Conservation (phyloP, 2,329 filamentous ascomycete genomes). For the Fragosphaeria purpurea region DNA sequence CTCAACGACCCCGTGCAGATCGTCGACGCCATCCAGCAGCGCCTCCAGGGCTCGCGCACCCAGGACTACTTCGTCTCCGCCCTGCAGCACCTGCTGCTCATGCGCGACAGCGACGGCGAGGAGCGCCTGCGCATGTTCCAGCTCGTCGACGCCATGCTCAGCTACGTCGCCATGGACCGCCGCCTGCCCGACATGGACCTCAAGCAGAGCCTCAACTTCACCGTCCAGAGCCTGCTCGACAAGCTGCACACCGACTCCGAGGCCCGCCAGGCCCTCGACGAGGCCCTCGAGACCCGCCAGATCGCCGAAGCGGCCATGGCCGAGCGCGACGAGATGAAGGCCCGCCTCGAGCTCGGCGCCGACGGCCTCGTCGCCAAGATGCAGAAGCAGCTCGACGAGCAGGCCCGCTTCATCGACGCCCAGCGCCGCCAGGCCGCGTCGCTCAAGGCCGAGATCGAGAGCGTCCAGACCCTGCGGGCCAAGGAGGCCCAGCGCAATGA, state of each 20-base stretch:
- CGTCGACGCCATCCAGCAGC: slow-evolving; percentile 82
- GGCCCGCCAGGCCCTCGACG: slow-evolving; percentile 82
- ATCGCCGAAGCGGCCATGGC: slow-evolving; percentile 93
- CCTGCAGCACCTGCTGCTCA: slow-evolving; percentile 87
- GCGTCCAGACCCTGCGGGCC: slow-evolving; percentile 72
- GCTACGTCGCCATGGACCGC: slow-evolving; percentile 97
- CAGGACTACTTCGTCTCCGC: slow-evolving; percentile 95
- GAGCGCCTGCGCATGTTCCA: slow-evolving; percentile 94
- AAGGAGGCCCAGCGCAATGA: slow-evolving; percentile 93
- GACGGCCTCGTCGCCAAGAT: slow-evolving; percentile 89
- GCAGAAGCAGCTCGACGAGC: slow-evolving; percentile 89
- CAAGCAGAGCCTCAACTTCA: slow-evolving; percentile 95
- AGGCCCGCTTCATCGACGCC: slow-evolving; percentile 80
- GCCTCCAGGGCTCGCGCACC: slow-evolving; percentile 71
- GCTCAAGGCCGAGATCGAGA: slow-evolving; percentile 80
- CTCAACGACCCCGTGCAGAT: slow-evolving; percentile 89
- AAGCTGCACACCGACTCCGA: slow-evolving; percentile 95
- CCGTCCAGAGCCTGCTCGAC: slow-evolving; percentile 88
- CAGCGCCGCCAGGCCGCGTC: slow-evolving; percentile 78
- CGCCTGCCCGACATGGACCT: slow-evolving; percentile 93
- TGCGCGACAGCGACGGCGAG: slow-evolving; percentile 83
- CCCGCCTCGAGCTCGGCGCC: slow-evolving; percentile 79
- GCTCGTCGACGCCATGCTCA: slow-evolving; percentile 96
- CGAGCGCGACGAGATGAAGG: slow-evolving; percentile 89
- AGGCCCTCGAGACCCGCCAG: slow-evolving; percentile 79